A percentile compares a stretch with the other conserved stretches of the same genome.
Evolutionary conservation across 768 basidiomycete genomes (phyloP).

Genomic region (Pleurotus giganteus): DNA sequence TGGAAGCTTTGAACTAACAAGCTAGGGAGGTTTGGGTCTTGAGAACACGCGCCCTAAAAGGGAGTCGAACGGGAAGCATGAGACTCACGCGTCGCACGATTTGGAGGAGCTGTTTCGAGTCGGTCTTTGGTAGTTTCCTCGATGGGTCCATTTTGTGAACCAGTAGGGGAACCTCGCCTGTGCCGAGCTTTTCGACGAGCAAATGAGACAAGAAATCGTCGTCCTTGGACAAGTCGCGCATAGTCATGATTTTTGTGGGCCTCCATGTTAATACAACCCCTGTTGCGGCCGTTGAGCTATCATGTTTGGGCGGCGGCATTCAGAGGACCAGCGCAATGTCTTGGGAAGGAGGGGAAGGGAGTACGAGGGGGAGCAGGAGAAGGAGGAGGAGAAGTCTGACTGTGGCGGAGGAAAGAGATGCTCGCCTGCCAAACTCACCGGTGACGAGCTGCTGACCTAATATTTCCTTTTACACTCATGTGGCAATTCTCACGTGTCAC

Average conservation of each 20-base stretch:
- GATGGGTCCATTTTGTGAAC: conserved; percentile 90
- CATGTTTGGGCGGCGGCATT: conserved; percentile 26
- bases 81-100: conserved; percentile 74
- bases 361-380: conserved; percentile 14
- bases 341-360: conserved; percentile 10
- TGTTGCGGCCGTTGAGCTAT: conserved; percentile 22
- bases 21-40: conserved; percentile 34
- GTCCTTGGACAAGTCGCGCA: conserved; percentile 85
- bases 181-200: conserved; percentile 86
- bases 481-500: conserved; percentile 3
- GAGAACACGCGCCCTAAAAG: conserved; percentile 22
- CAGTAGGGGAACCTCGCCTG: conserved; percentile 72
- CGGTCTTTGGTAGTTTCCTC: conserved; percentile 73
- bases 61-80: conserved; percentile 21
- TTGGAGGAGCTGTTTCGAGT: conserved; percentile 62
- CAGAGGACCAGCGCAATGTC: neutral
- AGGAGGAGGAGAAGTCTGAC: conserved; percentile 15
- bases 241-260: conserved; percentile 87
- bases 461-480: neutral
- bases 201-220: conserved; percentile 91
- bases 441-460: conserved; percentile 13
- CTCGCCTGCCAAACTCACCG: neutral
- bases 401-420: conserved; percentile 17
- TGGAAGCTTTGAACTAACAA: conserved; percentile 55
- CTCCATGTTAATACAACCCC: conserved; percentile 60